Evolutionary conservation across 2,329 filamentous ascomycete species (phyloP), one percentile per base, ranked within the genome.

Genomic region (Aspergillus sergii): DNA sequence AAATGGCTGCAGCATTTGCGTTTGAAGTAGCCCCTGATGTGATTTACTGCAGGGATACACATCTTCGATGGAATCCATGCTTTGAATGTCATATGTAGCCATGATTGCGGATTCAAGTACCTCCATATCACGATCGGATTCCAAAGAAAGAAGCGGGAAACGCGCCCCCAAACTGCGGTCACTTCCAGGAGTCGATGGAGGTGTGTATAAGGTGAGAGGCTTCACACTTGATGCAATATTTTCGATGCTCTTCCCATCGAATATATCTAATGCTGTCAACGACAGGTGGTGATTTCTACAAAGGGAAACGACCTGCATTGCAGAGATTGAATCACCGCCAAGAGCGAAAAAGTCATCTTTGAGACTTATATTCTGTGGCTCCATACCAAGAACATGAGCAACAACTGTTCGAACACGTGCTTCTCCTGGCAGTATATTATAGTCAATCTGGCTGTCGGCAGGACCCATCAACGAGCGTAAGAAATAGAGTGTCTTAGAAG

Each of bases 331-430:
- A 28, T 63, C 61, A 4, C 61, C 61, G 30, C 61, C 61, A 3
- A 63, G 51, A 12, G 36, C 28, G 36, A 63, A 59, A 41, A 63
- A 63, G 41, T 63, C 51, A 54, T 63, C 57, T 14, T 50, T n/a
- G 8, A 8, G 26, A 4, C 36, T 23, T 7, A 59, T n/a, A n/a
- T 36, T 23, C 7, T 55, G n/a, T 9, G n/a, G 19, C 16, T 54
- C n/a, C 3, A 54, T 32, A 8, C 51, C 21, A 19, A 54, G 30
- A 8, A 26, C 51, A 23, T 39, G 51, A 2, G 51, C 51, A 36
- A 54, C 32, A 16, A 36, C 36, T 4, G 30, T 10, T 23, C 51
- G 51, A 16, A 54, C 11, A 2, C 30, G 51, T 7, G 12, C 30
- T 8, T 54, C 30, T 21, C 26, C 30, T 4, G 51, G 32, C 6